phyloP scores from a whole-genome alignment of 805 yeast species.

The Candida quercuum region DNA sequence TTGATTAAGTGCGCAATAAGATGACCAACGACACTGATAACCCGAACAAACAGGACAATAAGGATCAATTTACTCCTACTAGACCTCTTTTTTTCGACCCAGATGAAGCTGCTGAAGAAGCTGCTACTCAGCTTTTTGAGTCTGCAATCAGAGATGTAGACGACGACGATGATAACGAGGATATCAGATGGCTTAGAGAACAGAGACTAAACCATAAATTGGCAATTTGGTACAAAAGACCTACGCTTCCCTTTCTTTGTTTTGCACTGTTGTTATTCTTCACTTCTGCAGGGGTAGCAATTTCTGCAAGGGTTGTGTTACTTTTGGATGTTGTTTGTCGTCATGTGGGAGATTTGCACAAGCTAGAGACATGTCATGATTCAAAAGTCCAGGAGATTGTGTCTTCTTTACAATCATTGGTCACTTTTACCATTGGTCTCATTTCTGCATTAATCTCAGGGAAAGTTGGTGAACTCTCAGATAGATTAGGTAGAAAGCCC shows the following conservation, averaged over 20 bases:
- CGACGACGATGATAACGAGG: slow-evolving; percentile 31
- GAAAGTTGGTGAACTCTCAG: slow-evolving; percentile 59
- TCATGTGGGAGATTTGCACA: slow-evolving; percentile 28
- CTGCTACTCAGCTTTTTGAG: slow-evolving; percentile 29
- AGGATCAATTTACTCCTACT: too few species aligned
- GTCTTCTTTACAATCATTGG: slow-evolving; percentile 45
- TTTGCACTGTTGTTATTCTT: slow-evolving; percentile 36
- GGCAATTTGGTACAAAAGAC: slow-evolving; percentile 50
- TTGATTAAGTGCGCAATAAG: too few species aligned
- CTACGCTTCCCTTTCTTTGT: slow-evolving; percentile 48
- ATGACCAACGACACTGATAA: too few species aligned
- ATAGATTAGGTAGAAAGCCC: slow-evolving; percentile 55
- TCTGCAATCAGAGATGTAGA: slow-evolving; percentile 35
- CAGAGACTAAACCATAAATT: slow-evolving; percentile 37
- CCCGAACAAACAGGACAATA: too few species aligned
- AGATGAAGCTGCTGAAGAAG: neutral
- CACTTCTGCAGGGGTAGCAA: slow-evolving; percentile 33
- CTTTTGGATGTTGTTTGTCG: slow-evolving; percentile 23
- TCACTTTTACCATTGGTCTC: slow-evolving; percentile 35
- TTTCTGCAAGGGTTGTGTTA: slow-evolving; percentile 33
- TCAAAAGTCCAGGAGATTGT: slow-evolving; percentile 36
- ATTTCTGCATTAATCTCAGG: slow-evolving; percentile 51
- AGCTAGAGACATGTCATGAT: slow-evolving; percentile 28
- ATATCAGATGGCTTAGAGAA: slow-evolving; percentile 44
- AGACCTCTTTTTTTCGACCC: neutral